Conservation (phyloP, 371 early-diverging fungal species). For the Mortierella sp. region DNA sequence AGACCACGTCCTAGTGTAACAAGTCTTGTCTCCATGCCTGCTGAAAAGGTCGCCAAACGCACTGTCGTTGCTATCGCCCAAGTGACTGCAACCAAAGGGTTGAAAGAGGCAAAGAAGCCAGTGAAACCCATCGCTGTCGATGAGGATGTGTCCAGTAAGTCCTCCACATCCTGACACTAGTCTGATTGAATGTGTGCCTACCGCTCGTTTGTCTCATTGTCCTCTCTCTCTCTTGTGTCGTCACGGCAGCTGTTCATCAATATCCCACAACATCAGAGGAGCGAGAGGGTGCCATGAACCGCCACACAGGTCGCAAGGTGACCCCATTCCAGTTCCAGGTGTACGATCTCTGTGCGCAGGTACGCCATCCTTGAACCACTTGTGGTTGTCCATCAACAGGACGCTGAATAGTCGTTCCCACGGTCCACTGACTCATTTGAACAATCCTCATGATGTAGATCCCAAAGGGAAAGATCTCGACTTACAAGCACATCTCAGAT, state of each 20-base stretch:
- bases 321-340: conserved; percentile 80
- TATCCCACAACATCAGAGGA: conserved; percentile 58
- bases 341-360: conserved; percentile 75
- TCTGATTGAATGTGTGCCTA: neutral
- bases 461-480: conserved; percentile 76
- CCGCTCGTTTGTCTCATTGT: neutral
- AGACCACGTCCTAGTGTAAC: neutral
- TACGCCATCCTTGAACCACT: conserved; percentile 3
- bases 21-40: conserved; percentile 25
- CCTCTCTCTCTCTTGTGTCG: neutral
- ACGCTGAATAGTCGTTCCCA: neutral
- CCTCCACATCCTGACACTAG: neutral
- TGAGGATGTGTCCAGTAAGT: conserved; percentile 39
- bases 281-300: conserved; percentile 61
- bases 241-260: conserved; percentile 38
- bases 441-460: conserved; percentile 46
- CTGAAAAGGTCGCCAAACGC: conserved; percentile 29
- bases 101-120: neutral
- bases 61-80: conserved; percentile 1
- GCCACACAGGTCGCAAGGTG: conserved; percentile 63
- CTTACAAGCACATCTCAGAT: conserved; percentile 80
- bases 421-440: neutral
- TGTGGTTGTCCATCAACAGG: too few species aligned
- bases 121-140: conserved; percentile 31
- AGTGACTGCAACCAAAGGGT: neutral